Percentiles rank a stretch among this genome's conserved stretches.
Conservation (phyloP, 2,329 filamentous ascomycete species). For the Fusarium coffeatum region DNA sequence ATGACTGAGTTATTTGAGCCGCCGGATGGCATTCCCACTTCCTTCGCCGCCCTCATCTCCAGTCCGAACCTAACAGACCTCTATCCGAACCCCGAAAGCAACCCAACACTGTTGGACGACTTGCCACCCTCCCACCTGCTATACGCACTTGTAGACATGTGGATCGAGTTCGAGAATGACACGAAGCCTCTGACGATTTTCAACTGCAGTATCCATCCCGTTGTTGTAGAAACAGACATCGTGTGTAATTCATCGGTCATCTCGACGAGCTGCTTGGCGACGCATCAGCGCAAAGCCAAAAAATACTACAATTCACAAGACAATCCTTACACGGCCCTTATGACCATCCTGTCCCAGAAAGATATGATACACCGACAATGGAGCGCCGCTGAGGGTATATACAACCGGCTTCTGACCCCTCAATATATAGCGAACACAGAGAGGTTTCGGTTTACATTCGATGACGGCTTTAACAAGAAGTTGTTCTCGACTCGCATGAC, state of each 20-base stretch:
- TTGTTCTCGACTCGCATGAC: too few relatives aligned
- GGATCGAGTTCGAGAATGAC: fast-evolving
- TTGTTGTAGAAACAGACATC: constrained; percentile 2
- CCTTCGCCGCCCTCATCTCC: too few relatives aligned
- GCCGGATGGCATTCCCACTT: fast-evolving
- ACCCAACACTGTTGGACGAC: fast-evolving
- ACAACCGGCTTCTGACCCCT: fast-evolving
- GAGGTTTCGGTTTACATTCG: too few relatives aligned
- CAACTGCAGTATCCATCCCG: not conserved
- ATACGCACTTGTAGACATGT: fast-evolving
- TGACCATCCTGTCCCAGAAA: fast-evolving
- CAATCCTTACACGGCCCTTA: not conserved
- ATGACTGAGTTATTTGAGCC: too few relatives aligned
- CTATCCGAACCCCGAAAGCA: too few relatives aligned
- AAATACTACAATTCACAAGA: fast-evolving
- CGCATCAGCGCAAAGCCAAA: not conserved
- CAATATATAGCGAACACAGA: too few relatives aligned
- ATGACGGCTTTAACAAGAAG: fast-evolving
- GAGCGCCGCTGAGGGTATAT: too few relatives aligned
- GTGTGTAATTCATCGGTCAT: not conserved
- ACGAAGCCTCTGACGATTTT: not conserved
- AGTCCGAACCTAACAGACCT: too few relatives aligned
- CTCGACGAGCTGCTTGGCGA: not conserved
- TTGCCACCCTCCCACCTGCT: fast-evolving
- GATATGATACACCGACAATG: too few relatives aligned